Base-by-base conservation (phyloP, 2,329 filamentous ascomycete species). In the Diaporthe helianthi region DNA sequence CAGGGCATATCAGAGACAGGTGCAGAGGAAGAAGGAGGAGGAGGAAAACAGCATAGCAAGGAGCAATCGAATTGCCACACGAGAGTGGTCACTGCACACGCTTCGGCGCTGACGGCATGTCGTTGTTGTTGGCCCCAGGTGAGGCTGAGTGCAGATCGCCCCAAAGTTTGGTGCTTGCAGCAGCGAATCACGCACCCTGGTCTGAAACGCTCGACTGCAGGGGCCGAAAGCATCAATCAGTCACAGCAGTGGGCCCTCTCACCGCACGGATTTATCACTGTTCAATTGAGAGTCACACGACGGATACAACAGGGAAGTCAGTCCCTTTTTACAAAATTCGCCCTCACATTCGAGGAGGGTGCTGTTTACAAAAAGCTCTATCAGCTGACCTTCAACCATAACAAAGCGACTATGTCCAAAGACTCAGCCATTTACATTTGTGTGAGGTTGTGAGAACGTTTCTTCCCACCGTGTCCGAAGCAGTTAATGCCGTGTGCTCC, bases 121-220 rank as follows among this genome's bases (percentile, higher is more conserved):
- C 65, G 65, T 67, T 67, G 65, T 63, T 49, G 58, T 63, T 49
- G 29, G 29, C 33, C 41, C 44, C 58, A 17, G 58, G 54, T 67
- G 65, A 67, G 65, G 65, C 65, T 65, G 61, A 65, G 58, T 63
- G 41, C 58, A 24, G 58, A 63, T 63, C 58, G 44, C 44, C 58
- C 58, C 58, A 41, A 63, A 63, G 58, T n/a, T n/a, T n/a, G 58
- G 12, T 63, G n/a, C 29, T 1, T 24, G 44, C 58, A 63, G 58
- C 44, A 63, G 44, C 58, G n/a, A 63, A 63, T 63, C 58, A 63
- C 29, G 36, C 22, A 31, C 58, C 58, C 58, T 63, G 29, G n/a
- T 63, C 49, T 49, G 44, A 63, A 63, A 49, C 58, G n/a, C n/a
- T n/a, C n/a, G 44, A 44, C 58, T 63, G 58, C 58, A 63, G 58